phyloP scores from a whole-genome alignment of 108 stramenopile species.

The Licmophora abbreviata region DNA sequence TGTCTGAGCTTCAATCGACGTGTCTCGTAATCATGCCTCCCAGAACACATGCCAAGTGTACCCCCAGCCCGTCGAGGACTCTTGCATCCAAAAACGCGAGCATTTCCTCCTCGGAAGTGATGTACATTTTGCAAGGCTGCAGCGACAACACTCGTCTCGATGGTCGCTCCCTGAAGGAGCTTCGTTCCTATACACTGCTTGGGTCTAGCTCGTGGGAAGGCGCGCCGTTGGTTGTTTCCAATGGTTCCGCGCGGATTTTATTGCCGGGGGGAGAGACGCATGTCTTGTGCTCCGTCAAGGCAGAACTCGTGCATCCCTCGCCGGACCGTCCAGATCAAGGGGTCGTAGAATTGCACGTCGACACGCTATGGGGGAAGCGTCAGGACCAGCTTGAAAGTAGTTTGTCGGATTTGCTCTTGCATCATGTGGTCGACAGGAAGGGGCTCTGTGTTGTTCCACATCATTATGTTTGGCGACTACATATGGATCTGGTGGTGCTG shows the following conservation, averaged over 20 bases:
- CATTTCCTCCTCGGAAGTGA: conserved; percentile 48
- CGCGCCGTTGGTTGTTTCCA: conserved; percentile 40
- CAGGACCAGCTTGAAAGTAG: conserved; percentile 33
- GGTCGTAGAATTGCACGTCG: conserved; percentile 48
- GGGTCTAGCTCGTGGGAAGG: neutral
- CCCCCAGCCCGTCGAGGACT: no score
- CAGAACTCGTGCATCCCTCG: conserved; percentile 52
- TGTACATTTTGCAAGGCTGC: conserved; percentile 61
- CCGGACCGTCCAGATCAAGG: conserved; percentile 31
- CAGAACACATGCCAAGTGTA: no score
- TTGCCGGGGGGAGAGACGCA: conserved; percentile 52
- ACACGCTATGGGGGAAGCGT: conserved; percentile 16
- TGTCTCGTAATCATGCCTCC: no score
- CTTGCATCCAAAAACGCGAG: neutral
- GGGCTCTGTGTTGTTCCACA: conserved; percentile 43
- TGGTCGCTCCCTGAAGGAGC: conserved; percentile 41
- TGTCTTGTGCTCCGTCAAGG: conserved; percentile 60
- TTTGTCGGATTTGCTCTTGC: conserved; percentile 36
- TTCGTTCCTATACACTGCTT: conserved; percentile 35
- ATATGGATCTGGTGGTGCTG: conserved; percentile 53
- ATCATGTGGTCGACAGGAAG: conserved; percentile 35
- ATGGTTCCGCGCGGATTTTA: conserved; percentile 60
- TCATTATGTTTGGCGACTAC: conserved; percentile 54
- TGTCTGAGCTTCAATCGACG: no score
- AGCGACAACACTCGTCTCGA: conserved; percentile 52